Conservation (phyloP, 2,329 filamentous ascomycete genomes). For the Microcyclosporella mali region DNA sequence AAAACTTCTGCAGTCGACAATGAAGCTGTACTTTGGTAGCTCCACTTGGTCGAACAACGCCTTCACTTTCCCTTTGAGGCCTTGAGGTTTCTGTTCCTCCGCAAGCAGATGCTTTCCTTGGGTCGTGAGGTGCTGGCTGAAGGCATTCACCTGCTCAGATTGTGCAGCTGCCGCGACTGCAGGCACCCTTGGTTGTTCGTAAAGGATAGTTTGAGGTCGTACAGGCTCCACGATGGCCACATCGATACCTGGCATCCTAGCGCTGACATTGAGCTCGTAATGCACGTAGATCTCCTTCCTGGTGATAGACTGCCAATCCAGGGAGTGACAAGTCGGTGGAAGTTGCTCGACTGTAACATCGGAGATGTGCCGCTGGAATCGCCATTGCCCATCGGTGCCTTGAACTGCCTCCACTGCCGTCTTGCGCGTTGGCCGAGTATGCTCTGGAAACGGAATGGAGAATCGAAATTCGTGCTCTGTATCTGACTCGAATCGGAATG, state of each 20-base stretch:
- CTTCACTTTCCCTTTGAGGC: conserved; percentile 12
- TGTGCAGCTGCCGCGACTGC: conserved; percentile 5
- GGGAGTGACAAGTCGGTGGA: conserved; percentile 5
- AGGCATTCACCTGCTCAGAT: conserved; percentile 2
- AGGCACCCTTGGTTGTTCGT: conserved; percentile 14
- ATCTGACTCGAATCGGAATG: conserved; percentile 9
- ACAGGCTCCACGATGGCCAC: conserved; percentile 7
- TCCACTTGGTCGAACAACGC: conserved; percentile 3
- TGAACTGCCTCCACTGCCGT: conserved; percentile 6
- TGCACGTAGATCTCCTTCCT: conserved; percentile 4
- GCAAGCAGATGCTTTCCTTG: conserved; percentile 7
- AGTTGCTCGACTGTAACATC: conserved; percentile 4
- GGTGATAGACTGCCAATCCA: background rate
- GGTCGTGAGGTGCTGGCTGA: conserved; percentile 7
- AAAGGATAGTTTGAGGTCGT: conserved; percentile 2
- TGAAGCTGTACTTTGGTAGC: conserved; percentile 11
- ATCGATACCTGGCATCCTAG: conserved; percentile 13
- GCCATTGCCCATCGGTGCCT: conserved; percentile 8
- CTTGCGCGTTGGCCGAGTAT: conserved; percentile 4
- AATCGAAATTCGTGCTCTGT: conserved; percentile 10
- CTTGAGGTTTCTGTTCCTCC: conserved; percentile 6
- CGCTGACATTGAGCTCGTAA: conserved; percentile 5
- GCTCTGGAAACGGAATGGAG: conserved; percentile 8
- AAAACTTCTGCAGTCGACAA: conserved; percentile 2
- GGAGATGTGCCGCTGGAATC: conserved; percentile 4